Percentiles rank a stretch among this genome's conserved stretches.
Evolutionary conservation across 129 eudicot species (phyloP).

Genomic region (Erigeron canadensis): DNA sequence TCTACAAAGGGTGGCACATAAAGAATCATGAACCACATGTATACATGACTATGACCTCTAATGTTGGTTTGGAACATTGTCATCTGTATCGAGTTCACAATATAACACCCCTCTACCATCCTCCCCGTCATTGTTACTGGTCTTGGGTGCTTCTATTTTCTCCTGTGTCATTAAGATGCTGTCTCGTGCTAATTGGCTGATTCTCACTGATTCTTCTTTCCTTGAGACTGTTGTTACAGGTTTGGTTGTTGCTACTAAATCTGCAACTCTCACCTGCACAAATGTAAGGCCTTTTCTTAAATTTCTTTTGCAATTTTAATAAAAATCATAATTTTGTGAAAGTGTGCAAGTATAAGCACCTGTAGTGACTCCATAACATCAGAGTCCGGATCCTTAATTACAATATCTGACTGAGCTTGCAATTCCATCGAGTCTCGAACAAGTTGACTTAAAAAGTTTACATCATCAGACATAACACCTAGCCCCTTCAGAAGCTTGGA

Average conservation of each 20-base stretch:
- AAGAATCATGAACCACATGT: conserved; percentile 8
- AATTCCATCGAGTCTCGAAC: conserved; percentile 90
- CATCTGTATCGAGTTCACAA: conserved; percentile 47
- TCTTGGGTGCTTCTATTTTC: conserved; percentile 26
- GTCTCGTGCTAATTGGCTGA: conserved; percentile 39
- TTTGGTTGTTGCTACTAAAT: conserved; percentile 42
- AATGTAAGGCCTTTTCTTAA: neutral
- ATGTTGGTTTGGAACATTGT: conserved; percentile 25
- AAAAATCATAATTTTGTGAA: neutral
- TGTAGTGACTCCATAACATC: conserved; percentile 71
- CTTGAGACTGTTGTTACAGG: conserved; percentile 23
- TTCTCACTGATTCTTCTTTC: conserved; percentile 35
- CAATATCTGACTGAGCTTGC: conserved; percentile 65
- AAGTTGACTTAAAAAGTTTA: conserved; percentile 70
- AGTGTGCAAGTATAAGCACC: conserved; percentile 37
- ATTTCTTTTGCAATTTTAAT: neutral
- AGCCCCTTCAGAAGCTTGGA: conserved; percentile 93
- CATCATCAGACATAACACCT: conserved; percentile 97
- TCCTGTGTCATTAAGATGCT: conserved; percentile 34
- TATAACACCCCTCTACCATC: conserved; percentile 57
- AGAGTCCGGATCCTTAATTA: conserved; percentile 45
- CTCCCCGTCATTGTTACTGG: conserved; percentile 15
- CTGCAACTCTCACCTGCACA: conserved; percentile 66
- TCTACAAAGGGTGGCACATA: neutral
- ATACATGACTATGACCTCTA: conserved; percentile 3